These are phyloP conservation scores for Rhododendron ferrugineum DNA, from an alignment of 148 eudicot species.

Conservation along the genomic window DNA sequence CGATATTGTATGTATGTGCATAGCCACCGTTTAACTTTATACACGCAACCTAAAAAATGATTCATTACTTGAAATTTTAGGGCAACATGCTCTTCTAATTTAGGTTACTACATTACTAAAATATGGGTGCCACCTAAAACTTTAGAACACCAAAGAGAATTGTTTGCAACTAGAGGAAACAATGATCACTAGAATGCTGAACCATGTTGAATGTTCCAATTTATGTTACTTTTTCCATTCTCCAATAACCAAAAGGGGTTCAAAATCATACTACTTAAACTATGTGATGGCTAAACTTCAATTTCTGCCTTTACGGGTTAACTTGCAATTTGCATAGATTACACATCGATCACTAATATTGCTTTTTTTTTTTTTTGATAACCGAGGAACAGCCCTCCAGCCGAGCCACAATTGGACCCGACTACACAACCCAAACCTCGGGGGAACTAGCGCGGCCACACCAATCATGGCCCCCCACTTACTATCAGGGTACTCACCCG, in stretches of 20 bases:
- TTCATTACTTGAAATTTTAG: neutral
- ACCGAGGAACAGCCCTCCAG: too few species aligned
- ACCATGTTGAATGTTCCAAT: neutral
- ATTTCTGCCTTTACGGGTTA: neutral
- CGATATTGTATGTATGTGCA: too few species aligned
- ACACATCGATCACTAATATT: neutral
- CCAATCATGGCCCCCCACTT: too few species aligned
- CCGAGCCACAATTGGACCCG: too few species aligned
- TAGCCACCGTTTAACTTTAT: neutral
- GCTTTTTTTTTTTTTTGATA: too few species aligned
- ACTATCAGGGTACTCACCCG: too few species aligned
- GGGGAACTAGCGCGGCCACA: too few species aligned
- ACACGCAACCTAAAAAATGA: neutral
- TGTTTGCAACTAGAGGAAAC: neutral
- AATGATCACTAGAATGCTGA: neutral
- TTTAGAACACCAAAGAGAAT: neutral
- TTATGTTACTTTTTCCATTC: neutral
- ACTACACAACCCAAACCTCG: too few species aligned
- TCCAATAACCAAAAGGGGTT: neutral
- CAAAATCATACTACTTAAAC: neutral
- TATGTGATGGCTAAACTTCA: neutral
- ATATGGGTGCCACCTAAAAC: neutral
- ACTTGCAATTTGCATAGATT: conserved; percentile 2
- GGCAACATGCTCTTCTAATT: neutral
- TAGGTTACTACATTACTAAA: neutral